Evolutionary conservation across 208 protist genomes (phyloP).

Genomic region (Vickermania spadyakhi): DNA sequence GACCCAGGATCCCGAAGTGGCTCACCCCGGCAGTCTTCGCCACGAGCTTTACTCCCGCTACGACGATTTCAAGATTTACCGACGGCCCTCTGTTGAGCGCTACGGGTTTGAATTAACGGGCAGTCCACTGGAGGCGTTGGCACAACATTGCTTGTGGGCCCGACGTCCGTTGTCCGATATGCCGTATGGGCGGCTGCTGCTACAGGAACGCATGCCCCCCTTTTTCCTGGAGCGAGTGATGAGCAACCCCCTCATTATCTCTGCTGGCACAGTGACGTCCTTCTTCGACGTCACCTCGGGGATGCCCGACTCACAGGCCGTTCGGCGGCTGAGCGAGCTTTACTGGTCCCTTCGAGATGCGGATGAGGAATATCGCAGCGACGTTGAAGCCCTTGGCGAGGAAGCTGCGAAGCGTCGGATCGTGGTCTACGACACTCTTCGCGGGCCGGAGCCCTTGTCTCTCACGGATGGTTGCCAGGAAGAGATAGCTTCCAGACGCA

Average conservation of each 20-base stretch:
- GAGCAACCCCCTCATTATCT: slow-evolving; percentile 30
- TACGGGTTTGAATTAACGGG: slow-evolving; percentile 41
- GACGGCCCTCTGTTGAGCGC: slow-evolving; percentile 23
- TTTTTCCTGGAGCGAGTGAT: slow-evolving; percentile 30
- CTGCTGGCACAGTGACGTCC: slow-evolving; percentile 8
- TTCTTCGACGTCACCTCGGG: slow-evolving; percentile 38
- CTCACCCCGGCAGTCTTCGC: slow-evolving; percentile 27
- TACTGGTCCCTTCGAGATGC: slow-evolving; percentile 13
- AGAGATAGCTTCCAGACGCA: slow-evolving; percentile 14
- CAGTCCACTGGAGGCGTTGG: slow-evolving; percentile 65
- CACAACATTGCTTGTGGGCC: slow-evolving; percentile 62
- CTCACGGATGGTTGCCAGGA: slow-evolving; percentile 12
- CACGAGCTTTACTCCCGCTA: slow-evolving; percentile 25
- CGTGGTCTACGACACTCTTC: slow-evolving; percentile 1
- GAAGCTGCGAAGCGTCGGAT: neutral
- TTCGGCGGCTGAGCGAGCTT: slow-evolving; percentile 14
- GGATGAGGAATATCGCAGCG: neutral
- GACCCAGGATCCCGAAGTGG: slow-evolving; percentile 30
- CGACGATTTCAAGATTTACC: slow-evolving; percentile 27
- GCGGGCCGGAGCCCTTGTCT: slow-evolving; percentile 21
- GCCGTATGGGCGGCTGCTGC: slow-evolving; percentile 32
- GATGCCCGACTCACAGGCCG: slow-evolving; percentile 20
- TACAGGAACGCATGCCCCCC: slow-evolving; percentile 22
- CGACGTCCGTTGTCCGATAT: slow-evolving; percentile 35
- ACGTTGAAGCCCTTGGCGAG: neutral